These are phyloP conservation scores for Rhizopus sp. DNA, from an alignment of 371 early-diverging fungal genomes.

Conservation along the genomic window DNA sequence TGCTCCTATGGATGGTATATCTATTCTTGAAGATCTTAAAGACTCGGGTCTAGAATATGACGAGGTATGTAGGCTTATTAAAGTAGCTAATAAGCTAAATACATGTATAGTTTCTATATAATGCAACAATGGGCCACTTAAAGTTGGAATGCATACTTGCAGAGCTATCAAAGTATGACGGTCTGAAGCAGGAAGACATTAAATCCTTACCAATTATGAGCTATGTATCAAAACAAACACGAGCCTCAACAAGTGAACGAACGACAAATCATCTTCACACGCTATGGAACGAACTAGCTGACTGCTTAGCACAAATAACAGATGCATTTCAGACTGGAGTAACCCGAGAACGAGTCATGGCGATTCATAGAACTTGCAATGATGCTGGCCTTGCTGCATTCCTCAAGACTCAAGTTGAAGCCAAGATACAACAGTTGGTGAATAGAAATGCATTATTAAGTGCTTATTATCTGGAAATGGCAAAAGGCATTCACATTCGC, in stretches of 20 bases:
- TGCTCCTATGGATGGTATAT: conserved; percentile 2
- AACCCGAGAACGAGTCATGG: conserved; percentile 9
- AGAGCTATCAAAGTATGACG: not conserved
- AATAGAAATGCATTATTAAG: conserved; percentile 24
- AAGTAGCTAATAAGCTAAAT: not conserved
- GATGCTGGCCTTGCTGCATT: conserved; percentile 21
- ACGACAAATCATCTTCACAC: conserved; percentile 8
- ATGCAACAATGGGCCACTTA: conserved; percentile 17
- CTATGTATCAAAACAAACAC: conserved; percentile 5
- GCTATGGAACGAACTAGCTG: conserved; percentile 21
- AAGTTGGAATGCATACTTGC: conserved; percentile 10
- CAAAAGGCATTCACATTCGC: conserved; percentile 49
- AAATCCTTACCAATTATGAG: conserved; percentile 20
- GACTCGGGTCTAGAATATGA: not conserved
- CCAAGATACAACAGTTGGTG: conserved; percentile 8
- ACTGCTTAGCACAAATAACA: conserved; percentile 24
- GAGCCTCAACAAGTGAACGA: not conserved
- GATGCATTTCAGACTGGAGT: conserved; percentile 23
- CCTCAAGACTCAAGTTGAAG: conserved; percentile 23
- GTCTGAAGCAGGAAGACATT: conserved; percentile 3
- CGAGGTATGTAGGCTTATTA: not conserved
- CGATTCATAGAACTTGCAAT: conserved; percentile 27
- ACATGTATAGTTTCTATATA: conserved; percentile 11
- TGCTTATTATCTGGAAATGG: conserved; percentile 51
- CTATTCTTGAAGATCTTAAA: conserved; percentile 10